Base-by-base conservation (phyloP, 2,329 filamentous ascomycete genomes). In the Epichloe uncinata region DNA sequence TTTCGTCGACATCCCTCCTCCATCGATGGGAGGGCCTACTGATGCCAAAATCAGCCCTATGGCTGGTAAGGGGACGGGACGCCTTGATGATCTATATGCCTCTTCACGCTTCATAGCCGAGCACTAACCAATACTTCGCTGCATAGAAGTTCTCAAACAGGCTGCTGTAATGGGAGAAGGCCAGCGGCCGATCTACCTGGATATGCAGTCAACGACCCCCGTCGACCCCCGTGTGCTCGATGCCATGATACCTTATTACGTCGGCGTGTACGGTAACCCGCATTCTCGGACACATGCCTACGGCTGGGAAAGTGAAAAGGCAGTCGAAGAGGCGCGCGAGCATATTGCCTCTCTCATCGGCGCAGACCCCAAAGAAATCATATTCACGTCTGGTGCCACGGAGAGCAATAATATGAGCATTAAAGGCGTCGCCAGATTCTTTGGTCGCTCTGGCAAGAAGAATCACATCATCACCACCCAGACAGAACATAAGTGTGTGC, bases 371-470 rank as follows among this genome's bases (percentile, higher is more conserved):
- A 98, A 98, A 70, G 93, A 98, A 66, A 97, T 98, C 57, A 94
- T 98, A 60, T 97, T 97, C 70, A 98, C 93, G 6, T 96, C 90
- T 61, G 93, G 93, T 50, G 93, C 93, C 15, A 98, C 93, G 0
- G 93, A 98, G 73, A 96, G 89, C 65, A 98, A 98, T 71, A 98
- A 98, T 63, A 98, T 98, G 93, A 95, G 89, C 68, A 88, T 98
- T 72, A 98, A 98, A 72, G 93, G 93, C 55, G 91, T 98, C 8
- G 90, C 93, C 18, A 79, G 91, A 55, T 98, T 98, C 71, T 96
- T 96, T 65, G 89, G 88, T 57, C 81, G 87, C 51, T 82, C 81
- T 2, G 90, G 89, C 60, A 96, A 95, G 80, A 97, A 97, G 81
- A 95, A 86, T 72, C 93, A 98, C 69, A 91, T 98, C 62, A 89